Evolutionary conservation across 2,329 filamentous ascomycete genomes (phyloP), one percentile per base, ranked within the genome.

Genomic region (Aspergillus caelatus): DNA sequence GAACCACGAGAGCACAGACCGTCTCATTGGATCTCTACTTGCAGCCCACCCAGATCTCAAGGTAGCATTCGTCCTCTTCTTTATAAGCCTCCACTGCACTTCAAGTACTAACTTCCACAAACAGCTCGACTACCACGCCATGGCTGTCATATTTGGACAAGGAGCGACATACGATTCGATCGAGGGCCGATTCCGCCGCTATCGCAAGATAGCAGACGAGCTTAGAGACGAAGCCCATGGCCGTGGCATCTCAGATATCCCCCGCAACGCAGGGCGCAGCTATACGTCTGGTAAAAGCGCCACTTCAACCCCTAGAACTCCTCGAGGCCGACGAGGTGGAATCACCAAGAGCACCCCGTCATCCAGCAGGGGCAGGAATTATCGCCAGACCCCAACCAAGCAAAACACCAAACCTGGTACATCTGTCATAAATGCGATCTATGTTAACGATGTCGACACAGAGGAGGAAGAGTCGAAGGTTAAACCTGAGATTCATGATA

Each of bases 131-230:
- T 79, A 80, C 67, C 70, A 68, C 2, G 71, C 74, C 4, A 79
- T 84, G 28, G 83, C 83, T 0, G 67, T 70, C 2, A 71, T 81
- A 58, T 85, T 81, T 66, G 82, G 81, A 1, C 67, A 76, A 9
- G 80, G 78, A 0, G 80, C 81, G 0, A 84, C 80, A 0, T 83
- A 83, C 71, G 75, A 84, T 63, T 74, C 82, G 0, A 78, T 86
- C 28, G 80, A 85, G 64, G 76, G 77, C 50, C 78, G 77, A 3
- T 78, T 85, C 41, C 80, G 81, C 50, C 77, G 75, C 53, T 79
- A 78, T 63, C 83, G 82, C 55, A 78, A 78, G 55, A 56, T 73
- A 1, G 81, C 82, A 0, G 70, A 73, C 0, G 65, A 66, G 0
- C 72, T 84, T 16, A 72, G 72, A 46, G 70, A 70, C 5, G 74